Evolutionary conservation across 2,329 filamentous ascomycete genomes (phyloP), one percentile per base, ranked within the genome.

Genomic region (Pseudocercospora macadamiae): DNA sequence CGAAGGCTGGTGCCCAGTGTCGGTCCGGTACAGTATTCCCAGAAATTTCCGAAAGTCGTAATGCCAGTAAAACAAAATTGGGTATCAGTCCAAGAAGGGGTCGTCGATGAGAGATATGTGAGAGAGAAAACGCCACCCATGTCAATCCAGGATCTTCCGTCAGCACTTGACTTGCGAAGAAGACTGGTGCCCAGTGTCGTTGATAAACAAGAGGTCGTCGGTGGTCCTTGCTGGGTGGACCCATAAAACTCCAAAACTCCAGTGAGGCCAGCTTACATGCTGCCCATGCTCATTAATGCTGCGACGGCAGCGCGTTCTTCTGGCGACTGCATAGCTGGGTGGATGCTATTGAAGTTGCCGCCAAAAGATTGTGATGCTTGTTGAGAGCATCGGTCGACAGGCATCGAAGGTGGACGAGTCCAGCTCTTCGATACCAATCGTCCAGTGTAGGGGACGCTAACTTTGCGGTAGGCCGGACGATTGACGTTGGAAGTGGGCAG

Each of bases 221-320:
- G 39, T 30, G 36, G 36, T 48, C 32, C 48, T 54, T 49, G 55
- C 36, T 54, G 44, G 18, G 9, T 30, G 21, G 30, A 32, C 48
- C 55, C 51, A 53, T 58, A 39, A 51, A 54, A 60, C 57, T 47
- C 28, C 57, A 36, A 56, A 64, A 63, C 53, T 48, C 55, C 60
- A 44, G 51, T 58, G 49, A 60, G 55, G 30, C 25, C 28, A 59
- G 61, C 60, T 75, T 74, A 81, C 77, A 82, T 80, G 55, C 89
- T 93, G 77, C 90, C 89, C 75, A 95, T 88, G 74, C 87, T 85
- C 70, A 95, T 80, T 71, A 93, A 85, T 65, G 90, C 90, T 75
- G 91, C 90, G 64, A 93, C 85, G 55, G 90, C 90, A 75, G 91
- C 90, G 68, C 88, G 87, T 80, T 93, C 90, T 75, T 91, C 88